Evolutionary conservation across 805 yeast genomes (phyloP), one percentile per base, ranked within the genome.

Genomic region (Yamadazyma insecticola): DNA sequence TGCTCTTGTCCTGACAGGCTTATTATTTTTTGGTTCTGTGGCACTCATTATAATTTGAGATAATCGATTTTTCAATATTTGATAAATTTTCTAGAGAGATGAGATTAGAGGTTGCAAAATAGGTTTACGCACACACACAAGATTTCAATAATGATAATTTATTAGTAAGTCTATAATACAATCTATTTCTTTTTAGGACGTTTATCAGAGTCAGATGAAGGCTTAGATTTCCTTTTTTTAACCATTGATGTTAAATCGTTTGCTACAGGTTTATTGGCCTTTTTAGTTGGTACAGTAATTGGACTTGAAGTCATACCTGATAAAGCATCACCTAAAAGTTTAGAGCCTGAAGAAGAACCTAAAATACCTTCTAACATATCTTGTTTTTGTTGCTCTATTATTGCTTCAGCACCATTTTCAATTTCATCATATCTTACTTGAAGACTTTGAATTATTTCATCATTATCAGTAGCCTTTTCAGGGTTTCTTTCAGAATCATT

Each of bases 161-260:
- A n/a, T n/a, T n/a, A n/a, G n/a, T n/a, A n/a, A n/a, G n/a, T n/a
- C n/a, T n/a, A n/a, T n/a, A n/a, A n/a, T n/a, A n/a, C n/a, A n/a
- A n/a, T n/a, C 9, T 18, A 18, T 18, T 28, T 28, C 12, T 28
- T 23, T 24, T 33, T 33, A 25, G 22, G 33, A 28, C 39, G 39
- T 27, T 43, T 41, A 15, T 32, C 19, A 7, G 31, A 21, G 6
- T 13, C 31, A n/a, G 34, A 37, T 13, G 35, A 37, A 15, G 41
- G 24, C 5, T 37, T 30, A 11, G 48, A 28, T 26, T 57, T 65
- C 48, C 73, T 72, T 57, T 81, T 81, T 48, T 74, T 76, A 7
- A 79, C 82, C 65, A 75, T 63, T 4, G 74, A 59, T 0, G 85
- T 73, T 39, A 81, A 57, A 49, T 81, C 87, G 44, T 80, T 78